Base-by-base conservation (phyloP, 192 early-diverging fungal species). In the Coemansia sp. region DNA sequence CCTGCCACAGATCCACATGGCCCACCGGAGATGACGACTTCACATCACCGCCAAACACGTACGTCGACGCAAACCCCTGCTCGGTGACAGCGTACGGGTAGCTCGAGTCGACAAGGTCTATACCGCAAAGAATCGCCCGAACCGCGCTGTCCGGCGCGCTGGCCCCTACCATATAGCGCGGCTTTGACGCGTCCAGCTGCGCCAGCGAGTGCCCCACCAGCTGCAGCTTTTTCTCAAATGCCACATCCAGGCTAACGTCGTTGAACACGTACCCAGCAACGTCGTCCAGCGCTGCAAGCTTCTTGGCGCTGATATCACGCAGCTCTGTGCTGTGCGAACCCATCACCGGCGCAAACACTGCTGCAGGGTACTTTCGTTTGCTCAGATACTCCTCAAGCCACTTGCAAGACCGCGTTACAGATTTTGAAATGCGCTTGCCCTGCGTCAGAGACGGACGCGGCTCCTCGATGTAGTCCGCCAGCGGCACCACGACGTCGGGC, bases 21-120 rank as follows among this genome's bases (percentile, higher is more conserved):
- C 49, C 54, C n/a, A 25, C 33, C 21, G 27, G 27, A 17, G 18
- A 30, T n/a, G 37, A 19, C 15, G 23, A 3, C 2, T 51, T 15
- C 5, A 42, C 11, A 12, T 37, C 15, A 19, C 38, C 40, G 39
- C 51, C 42, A 18, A 88, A 82, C 24, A 64, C 60, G 55, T 85
- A 86, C 3, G 72, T 69, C 17, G 86, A 81, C 10, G 89, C 89
- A 43, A 83, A 78, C 15, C 89, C 89, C 45, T 82, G 76, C 39
- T 87, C 82, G 3, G 87, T 86, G 60, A 85, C 68, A 10, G 82
- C 78, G 30, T 63, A 82, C 17, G 86, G 73, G 64, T 91, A 91
- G 49, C 73, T 70, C 21, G 83, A 83, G 69, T 91, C 87, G 67
- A 91, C 89, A 47, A 91, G 52, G 58, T 91, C 90, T 18, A 85